Conservation (phyloP, 768 basidiomycete species). For the Amanita pseudoporphyria region DNA sequence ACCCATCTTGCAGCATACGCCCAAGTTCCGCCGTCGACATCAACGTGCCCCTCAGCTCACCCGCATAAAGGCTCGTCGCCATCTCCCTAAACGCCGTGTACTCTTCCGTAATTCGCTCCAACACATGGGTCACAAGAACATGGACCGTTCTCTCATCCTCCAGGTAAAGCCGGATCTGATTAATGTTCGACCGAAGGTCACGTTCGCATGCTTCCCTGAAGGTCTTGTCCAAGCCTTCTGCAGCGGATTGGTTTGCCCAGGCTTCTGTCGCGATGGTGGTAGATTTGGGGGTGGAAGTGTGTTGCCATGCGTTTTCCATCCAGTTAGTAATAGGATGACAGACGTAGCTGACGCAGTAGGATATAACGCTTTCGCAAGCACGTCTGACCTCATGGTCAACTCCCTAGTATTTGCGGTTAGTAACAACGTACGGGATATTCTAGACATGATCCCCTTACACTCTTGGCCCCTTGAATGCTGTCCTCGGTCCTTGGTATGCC, state of each 20-base stretch:
- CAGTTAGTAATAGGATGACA: conserved; percentile 55
- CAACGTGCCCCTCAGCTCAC: conserved; percentile 19
- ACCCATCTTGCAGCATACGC: conserved; percentile 27
- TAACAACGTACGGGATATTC: not conserved
- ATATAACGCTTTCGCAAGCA: conserved; percentile 80
- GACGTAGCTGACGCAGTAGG: conserved; percentile 44
- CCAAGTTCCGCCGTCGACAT: conserved; percentile 27
- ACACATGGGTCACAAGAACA: conserved; percentile 69
- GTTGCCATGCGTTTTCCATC: conserved; percentile 38
- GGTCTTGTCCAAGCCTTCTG: conserved; percentile 36
- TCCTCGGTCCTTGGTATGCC: conserved; percentile 55
- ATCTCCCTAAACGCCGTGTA: conserved; percentile 69
- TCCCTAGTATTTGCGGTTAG: conserved; percentile 37
- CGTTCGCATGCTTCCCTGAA: conserved; percentile 49
- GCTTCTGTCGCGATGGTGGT: conserved; percentile 26
- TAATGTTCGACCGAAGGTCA: conserved; percentile 45
- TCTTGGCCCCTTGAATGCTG: conserved; percentile 61
- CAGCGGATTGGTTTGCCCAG: conserved; percentile 43
- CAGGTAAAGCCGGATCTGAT: conserved; percentile 65
- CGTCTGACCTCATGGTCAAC: conserved; percentile 81
- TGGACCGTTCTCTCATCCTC: conserved; percentile 70
- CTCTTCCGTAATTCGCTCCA: conserved; percentile 63
- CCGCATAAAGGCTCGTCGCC: conserved; percentile 39
- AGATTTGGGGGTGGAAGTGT: conserved; percentile 9
- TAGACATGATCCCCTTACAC: conserved; percentile 31